Base-by-base conservation (phyloP, 768 basidiomycete species). In the Trametes maxima region DNA sequence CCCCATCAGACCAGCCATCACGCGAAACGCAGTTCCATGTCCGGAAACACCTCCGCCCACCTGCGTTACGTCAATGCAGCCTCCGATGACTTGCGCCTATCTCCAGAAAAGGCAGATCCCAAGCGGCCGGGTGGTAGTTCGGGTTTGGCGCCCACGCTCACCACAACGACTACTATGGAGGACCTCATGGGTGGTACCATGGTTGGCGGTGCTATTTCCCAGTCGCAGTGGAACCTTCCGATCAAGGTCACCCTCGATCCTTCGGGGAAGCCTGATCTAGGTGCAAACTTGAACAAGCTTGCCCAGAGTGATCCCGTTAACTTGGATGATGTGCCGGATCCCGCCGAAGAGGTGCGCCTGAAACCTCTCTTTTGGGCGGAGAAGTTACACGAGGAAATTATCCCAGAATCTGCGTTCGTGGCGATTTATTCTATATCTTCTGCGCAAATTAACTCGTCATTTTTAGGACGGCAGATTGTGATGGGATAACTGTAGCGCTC, bases 351-450 rank as follows among this genome's bases (percentile, higher is more conserved):
- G 28, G 59, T 42, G 14, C 62, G 65, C 60, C 87, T 90, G 85
- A 85, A 83, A 54, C 82, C 88, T 1, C 78, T 85, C 0, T 89
- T 85, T 68, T 93, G 91, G 90, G 83, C 88, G 73, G 85, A 92
- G 65, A 79, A 74, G 52, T 64, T 93, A 16, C 72, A 78, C 54
- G 77, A 80, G 14, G 79, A 81, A 54, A 75, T 81, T n/a, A 76
- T 85, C 17, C 65, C 78, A 0, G 70, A 74, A 48, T 68, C 68
- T 45, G 81, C 84, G 91, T 92, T 69, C 76, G 72, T 53, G 25
- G 24, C 59, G 39, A 62, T 28, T 2, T 5, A 25, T 10, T 33
- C n/a, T 14, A 11, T 11, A 35, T 5, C 3, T 39, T 12, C 3
- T 16, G 4, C 1, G 12, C 12, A 21, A 11, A 33, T 59, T 54